A percentile compares a stretch with the other conserved stretches of the same genome.
These are phyloP conservation scores for Leccinum solheimii DNA, from an alignment of 1,284 basidiomycete species.

Conservation along the genomic window DNA sequence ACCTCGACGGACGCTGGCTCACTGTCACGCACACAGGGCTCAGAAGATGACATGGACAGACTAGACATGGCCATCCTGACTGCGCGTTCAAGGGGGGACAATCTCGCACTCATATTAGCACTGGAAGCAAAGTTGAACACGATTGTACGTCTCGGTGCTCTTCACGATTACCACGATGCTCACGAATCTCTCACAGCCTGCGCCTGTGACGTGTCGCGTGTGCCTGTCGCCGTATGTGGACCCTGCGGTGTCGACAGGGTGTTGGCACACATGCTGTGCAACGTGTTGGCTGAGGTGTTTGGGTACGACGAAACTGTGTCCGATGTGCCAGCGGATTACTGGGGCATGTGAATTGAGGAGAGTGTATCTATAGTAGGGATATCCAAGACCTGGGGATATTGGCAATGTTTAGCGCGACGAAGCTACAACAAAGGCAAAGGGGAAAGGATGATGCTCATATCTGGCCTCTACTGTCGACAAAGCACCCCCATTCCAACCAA, in stretches of 20 bases:
- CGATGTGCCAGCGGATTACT: constrained; percentile 82
- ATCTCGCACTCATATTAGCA: constrained; percentile 48
- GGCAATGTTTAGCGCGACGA: constrained; percentile 14
- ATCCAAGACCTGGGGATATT: neutral
- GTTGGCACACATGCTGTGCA: constrained; percentile 81
- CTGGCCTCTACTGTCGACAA: constrained; percentile 75
- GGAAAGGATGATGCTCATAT: constrained; percentile 54
- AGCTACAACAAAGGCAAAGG: neutral
- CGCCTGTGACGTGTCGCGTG: constrained; percentile 64
- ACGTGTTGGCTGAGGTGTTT: constrained; percentile 79
- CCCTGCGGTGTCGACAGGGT: constrained; percentile 78
- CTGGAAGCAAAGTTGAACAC: constrained; percentile 61
- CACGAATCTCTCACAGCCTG: constrained; percentile 34
- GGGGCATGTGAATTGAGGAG: constrained; percentile 67
- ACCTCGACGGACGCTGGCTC: neutral
- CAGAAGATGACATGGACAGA: constrained; percentile 41
- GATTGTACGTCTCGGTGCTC: constrained; percentile 44
- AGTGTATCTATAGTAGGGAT: constrained; percentile 51
- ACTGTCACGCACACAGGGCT: neutral
- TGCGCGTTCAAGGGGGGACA: constrained; percentile 51
- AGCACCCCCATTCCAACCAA: constrained; percentile 51
- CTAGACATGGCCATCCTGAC: constrained; percentile 50
- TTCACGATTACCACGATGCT: neutral
- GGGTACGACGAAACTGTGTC: constrained; percentile 77
- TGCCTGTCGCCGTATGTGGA: constrained; percentile 75